Conservation (phyloP, 345 rosid genomes). For the Rhodomyrtus tomentosa region DNA sequence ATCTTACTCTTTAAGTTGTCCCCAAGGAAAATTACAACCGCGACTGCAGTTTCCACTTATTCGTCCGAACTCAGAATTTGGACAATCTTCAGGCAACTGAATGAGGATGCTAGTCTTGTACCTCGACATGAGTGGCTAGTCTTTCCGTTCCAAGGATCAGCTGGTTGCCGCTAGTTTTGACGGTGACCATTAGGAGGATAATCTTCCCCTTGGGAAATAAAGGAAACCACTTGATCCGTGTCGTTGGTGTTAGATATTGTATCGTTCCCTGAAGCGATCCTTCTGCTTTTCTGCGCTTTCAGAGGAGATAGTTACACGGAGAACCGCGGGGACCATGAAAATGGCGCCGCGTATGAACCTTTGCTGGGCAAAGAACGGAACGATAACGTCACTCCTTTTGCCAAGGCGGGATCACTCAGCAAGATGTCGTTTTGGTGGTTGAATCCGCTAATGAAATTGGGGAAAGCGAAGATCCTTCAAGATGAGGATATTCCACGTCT, state of each 20-base stretch:
- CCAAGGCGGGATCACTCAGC: slow-evolving; percentile 28
- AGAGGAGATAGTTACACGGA: not conserved
- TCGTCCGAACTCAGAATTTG: too few species aligned
- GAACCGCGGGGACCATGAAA: not conserved
- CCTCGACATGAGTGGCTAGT: too few species aligned
- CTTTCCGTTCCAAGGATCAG: too few species aligned
- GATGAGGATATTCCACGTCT: slow-evolving; percentile 33
- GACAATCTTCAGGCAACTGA: too few species aligned
- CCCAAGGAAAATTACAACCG: too few species aligned
- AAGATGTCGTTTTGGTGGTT: slow-evolving; percentile 48
- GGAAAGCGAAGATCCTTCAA: slow-evolving; percentile 22
- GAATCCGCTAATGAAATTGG: slow-evolving; percentile 40
- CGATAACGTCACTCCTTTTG: slow-evolving; percentile 22
- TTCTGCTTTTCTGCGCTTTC: slow-evolving; percentile 11
- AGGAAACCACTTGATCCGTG: not conserved
- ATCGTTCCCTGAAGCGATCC: slow-evolving; percentile 24
- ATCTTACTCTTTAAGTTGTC: too few species aligned
- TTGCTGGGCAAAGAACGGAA: slow-evolving; percentile 12
- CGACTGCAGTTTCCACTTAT: too few species aligned
- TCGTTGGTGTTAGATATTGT: slow-evolving; percentile 13
- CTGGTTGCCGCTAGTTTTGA: too few species aligned
- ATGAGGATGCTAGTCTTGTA: too few species aligned
- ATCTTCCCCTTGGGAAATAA: slow-evolving; percentile 13
- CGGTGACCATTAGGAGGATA: too few species aligned
- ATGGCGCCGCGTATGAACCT: slow-evolving; percentile 14